These are phyloP conservation scores for Neonectria punicea DNA, from an alignment of 2,329 filamentous ascomycete genomes.

Conservation along the genomic window DNA sequence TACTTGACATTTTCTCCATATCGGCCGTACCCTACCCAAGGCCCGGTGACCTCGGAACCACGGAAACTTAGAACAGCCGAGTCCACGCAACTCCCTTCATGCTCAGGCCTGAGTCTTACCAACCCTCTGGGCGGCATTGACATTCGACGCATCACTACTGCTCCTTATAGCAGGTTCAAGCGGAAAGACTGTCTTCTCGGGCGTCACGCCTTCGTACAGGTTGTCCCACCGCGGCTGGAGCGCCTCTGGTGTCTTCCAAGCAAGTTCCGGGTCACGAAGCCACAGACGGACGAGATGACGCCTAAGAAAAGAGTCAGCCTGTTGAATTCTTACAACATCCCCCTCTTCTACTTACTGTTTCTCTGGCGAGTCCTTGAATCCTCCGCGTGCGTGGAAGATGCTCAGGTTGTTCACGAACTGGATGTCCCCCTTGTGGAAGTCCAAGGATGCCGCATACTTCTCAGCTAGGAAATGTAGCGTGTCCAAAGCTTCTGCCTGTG, in stretches of 20 bases:
- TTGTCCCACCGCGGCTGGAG: constrained; percentile 61
- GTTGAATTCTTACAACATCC: too few relatives aligned
- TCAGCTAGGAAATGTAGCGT: constrained; percentile 61
- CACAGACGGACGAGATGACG: constrained; percentile 62
- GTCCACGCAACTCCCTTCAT: neutral
- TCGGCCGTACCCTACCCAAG: too few relatives aligned
- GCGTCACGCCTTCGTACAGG: constrained; percentile 62
- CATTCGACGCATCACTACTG: constrained; percentile 33
- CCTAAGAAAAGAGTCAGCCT: constrained; percentile 48
- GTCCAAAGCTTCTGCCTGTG: constrained; percentile 64
- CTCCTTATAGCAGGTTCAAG: constrained; percentile 58
- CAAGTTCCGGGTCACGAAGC: constrained; percentile 60
- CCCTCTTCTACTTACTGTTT: constrained; percentile 53
- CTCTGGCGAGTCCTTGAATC: constrained; percentile 56
- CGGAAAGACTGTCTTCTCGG: constrained; percentile 65
- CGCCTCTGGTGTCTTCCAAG: constrained; percentile 58
- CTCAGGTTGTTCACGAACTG: constrained; percentile 66
- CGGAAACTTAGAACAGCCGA: too few relatives aligned
- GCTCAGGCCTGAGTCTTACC: neutral
- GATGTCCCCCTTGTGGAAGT: constrained; percentile 63
- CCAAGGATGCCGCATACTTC: constrained; percentile 55
- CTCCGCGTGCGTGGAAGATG: constrained; percentile 63
- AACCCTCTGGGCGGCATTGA: constrained; percentile 22
- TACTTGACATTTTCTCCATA: too few relatives aligned
- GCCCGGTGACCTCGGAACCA: too few relatives aligned